A percentile compares a stretch with the other conserved stretches of the same genome.
Evolutionary conservation across 768 basidiomycete genomes (phyloP).

Genomic region (Tulasnella sp.): DNA sequence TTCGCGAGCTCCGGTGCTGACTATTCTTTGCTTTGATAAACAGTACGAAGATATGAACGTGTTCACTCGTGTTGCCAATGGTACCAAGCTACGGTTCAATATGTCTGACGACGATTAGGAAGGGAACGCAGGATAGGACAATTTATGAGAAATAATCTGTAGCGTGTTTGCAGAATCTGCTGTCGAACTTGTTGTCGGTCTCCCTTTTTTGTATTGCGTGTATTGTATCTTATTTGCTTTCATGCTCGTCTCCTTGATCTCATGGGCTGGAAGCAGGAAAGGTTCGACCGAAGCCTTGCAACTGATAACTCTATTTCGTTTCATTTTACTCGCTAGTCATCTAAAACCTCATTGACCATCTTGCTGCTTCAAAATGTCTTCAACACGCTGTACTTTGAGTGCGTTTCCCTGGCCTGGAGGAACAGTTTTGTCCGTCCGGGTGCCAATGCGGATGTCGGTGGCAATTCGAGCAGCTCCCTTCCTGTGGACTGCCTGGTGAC

Average conservation of each 20-base stretch:
- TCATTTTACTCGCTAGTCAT: no score
- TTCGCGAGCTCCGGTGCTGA: background rate
- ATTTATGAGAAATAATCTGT: background rate
- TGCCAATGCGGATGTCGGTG: slow-evolving; percentile 95
- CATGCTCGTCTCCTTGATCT: background rate
- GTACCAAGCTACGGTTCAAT: slow-evolving; percentile 75
- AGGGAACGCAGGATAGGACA: background rate
- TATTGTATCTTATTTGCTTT: slow-evolving; percentile 11
- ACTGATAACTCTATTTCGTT: no score
- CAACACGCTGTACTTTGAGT: slow-evolving; percentile 76
- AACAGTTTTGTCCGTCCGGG: slow-evolving; percentile 67
- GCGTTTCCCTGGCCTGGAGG: slow-evolving; percentile 72
- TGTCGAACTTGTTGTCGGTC: slow-evolving; percentile 3
- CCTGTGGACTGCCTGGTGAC: slow-evolving; percentile 83
- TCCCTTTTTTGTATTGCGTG: background rate
- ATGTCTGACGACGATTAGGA: slow-evolving; percentile 33
- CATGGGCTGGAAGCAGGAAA: no score
- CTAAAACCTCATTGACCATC: background rate
- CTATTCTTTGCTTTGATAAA: slow-evolving; percentile 29
- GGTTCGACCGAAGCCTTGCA: no score
- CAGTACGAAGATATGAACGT: slow-evolving; percentile 89
- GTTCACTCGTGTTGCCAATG: slow-evolving; percentile 80
- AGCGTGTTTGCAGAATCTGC: slow-evolving; percentile 14
- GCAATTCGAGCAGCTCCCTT: slow-evolving; percentile 75
- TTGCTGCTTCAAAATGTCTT: slow-evolving; percentile 62